Evolutionary conservation across 352 stramenopile species (phyloP).

Genomic region (Globisporangium sylvaticum): DNA sequence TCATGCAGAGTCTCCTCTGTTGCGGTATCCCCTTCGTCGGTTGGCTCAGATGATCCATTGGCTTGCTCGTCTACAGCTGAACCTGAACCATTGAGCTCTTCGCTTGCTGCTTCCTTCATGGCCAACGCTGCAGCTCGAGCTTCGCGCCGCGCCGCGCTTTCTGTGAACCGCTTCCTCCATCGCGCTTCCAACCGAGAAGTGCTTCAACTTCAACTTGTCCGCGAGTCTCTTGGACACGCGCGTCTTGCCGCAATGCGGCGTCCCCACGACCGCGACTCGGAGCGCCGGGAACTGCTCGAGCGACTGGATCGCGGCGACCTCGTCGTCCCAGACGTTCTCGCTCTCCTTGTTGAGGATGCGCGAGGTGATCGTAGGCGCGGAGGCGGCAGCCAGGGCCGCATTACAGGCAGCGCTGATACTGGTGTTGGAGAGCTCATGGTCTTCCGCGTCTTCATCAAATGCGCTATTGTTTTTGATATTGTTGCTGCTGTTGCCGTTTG

Average conservation of each 20-base stretch:
- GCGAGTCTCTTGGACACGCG: slow-evolving; percentile 45
- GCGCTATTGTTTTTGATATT: background rate
- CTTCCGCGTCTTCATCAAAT: background rate
- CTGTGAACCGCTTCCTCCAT: slow-evolving; percentile 38
- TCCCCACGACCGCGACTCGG: slow-evolving; percentile 48
- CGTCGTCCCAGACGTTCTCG: slow-evolving; percentile 37
- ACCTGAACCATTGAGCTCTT: background rate
- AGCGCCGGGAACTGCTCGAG: slow-evolving; percentile 44
- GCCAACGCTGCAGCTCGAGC: background rate
- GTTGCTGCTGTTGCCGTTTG: background rate
- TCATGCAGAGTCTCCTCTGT: background rate
- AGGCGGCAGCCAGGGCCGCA: slow-evolving; percentile 2
- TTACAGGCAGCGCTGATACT: background rate
- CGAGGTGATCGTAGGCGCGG: background rate
- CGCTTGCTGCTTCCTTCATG: slow-evolving; percentile 6
- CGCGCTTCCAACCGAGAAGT: slow-evolving; percentile 37
- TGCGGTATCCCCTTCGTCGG: slow-evolving; percentile 5
- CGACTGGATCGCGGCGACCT: slow-evolving; percentile 31
- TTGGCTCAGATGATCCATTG: slow-evolving; percentile 1
- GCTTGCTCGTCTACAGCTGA: background rate
- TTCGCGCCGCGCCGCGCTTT: slow-evolving; percentile 14
- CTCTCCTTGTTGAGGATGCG: slow-evolving; percentile 22
- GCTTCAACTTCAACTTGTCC: slow-evolving; percentile 35
- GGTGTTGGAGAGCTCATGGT: background rate
- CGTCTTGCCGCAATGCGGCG: slow-evolving; percentile 54